Conservation (phyloP, 1,284 basidiomycete genomes). For the Athelia sp. region DNA sequence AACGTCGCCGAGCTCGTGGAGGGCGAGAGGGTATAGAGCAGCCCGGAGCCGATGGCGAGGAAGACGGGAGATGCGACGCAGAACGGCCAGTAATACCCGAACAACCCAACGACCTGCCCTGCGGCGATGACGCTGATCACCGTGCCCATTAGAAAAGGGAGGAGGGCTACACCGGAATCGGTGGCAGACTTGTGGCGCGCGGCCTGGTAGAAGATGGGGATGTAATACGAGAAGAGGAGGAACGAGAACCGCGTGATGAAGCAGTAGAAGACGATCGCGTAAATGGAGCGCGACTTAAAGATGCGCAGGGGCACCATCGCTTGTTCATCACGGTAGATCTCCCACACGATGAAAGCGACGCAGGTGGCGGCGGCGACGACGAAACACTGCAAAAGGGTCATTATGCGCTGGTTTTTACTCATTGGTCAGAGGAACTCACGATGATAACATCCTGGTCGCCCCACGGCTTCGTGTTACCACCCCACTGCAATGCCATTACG, state of each 20-base stretch:
- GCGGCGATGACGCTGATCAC: constrained; percentile 30
- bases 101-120: constrained; percentile 25
- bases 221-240: background rate
- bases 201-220: too few relatives aligned
- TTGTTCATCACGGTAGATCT: background rate
- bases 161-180: background rate
- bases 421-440: background rate
- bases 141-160: constrained; percentile 9
- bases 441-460: constrained; percentile 22
- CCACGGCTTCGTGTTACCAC: constrained; percentile 38
- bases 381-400: background rate
- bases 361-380: background rate
- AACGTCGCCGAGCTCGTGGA: constrained; percentile 24
- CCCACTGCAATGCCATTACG: constrained; percentile 35
- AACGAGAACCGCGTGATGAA: background rate
- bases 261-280: background rate
- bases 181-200: too few relatives aligned
- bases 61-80: constrained; percentile 16
- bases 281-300: background rate
- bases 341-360: background rate
- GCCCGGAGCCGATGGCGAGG: constrained; percentile 27
- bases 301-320: background rate
- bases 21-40: constrained; percentile 36
- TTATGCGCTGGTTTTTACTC: background rate
- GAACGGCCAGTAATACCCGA: constrained; percentile 17